Percentiles rank a stretch among this genome's conserved stretches.
phyloP scores from a whole-genome alignment of 768 basidiomycete genomes.

The Leccinum olivaceopallidum region DNA sequence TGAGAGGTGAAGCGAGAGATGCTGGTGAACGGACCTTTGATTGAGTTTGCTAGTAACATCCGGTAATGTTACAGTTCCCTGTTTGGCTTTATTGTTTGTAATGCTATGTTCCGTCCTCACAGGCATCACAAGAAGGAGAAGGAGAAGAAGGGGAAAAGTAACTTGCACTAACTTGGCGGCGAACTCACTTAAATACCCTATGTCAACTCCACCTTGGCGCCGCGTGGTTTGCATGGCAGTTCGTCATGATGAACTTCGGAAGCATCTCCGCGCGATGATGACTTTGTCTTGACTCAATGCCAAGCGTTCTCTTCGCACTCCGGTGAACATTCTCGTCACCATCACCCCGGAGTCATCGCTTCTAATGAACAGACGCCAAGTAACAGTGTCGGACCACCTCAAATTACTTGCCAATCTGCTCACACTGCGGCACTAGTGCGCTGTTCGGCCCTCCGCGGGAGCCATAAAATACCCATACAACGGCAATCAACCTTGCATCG shows the following conservation, averaged over 20 bases:
- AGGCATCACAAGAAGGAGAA: background rate
- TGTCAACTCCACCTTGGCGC: constrained; percentile 21
- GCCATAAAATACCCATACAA: background rate
- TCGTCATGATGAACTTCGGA: background rate
- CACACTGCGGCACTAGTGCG: constrained; percentile 17
- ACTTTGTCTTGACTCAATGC: background rate
- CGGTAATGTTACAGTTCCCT: constrained; percentile 16
- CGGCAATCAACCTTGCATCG: background rate
- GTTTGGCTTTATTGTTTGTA: constrained; percentile 32
- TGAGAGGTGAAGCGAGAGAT: background rate
- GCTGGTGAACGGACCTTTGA: constrained; percentile 20
- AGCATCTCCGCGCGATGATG: too few relatives aligned
- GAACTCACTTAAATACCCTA: background rate
- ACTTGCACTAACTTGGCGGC: background rate
- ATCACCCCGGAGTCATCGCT: background rate
- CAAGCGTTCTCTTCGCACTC: background rate
- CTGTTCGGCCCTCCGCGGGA: background rate
- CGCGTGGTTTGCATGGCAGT: constrained; percentile 12
- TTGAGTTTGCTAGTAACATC: constrained; percentile 13
- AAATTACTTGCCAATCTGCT: constrained; percentile 4
- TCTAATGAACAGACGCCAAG: too few relatives aligned
- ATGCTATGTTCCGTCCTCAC: constrained; percentile 5
- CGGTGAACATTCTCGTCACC: background rate
- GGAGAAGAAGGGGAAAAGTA: background rate
- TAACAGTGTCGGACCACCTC: too few relatives aligned